Base-by-base conservation (phyloP, 2,329 filamentous ascomycete species). In the Fusarium armeniacum region DNA sequence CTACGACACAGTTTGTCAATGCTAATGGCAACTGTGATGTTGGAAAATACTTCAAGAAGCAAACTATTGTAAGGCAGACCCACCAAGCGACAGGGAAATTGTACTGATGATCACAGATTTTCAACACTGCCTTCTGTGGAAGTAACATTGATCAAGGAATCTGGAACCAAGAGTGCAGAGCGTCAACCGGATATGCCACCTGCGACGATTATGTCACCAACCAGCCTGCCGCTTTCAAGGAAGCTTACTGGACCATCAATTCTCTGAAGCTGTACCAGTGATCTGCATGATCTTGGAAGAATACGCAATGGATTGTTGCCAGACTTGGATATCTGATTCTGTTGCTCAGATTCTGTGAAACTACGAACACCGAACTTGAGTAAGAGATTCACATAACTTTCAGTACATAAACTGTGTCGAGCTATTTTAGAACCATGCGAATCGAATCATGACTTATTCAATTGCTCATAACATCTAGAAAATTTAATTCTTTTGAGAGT, bases 11-110 rank as follows among this genome's bases (percentile, higher is more conserved):
- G 44, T 65, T 65, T 32, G 50, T 65, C 18, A 56, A 56, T 51
- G 57, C 50, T 12, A 65, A 60, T 47, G 57, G 61, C n/a, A 62
- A 62, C 61, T 65, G 61, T 15, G 52, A 65, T n/a, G 57, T 65
- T 47, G 61, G 57, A 57, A 65, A 36, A 35, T 65, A 62, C 28
- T 65, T 65, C 4, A 65, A 65, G 45, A 65, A 65, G 40, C 61
- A 65, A 13, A 65, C 61, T 15, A 65, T 62, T 51, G 57, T 65
- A 24, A 57, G 61, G 7, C 12, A 10, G 1, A 10, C 8, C 5
- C 18, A 36, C 11, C 7, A 3, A 8, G 4, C 3, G 3, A 3
- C 2, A 3, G 18, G 6, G 6, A 11, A 13, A 13, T 12, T 12
- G 13, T 46, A 9, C 57, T 60, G 13, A 60, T 18, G 1, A 18